Base-by-base conservation (phyloP, 805 yeast genomes). In the Maudiozyma saulgeensis region DNA sequence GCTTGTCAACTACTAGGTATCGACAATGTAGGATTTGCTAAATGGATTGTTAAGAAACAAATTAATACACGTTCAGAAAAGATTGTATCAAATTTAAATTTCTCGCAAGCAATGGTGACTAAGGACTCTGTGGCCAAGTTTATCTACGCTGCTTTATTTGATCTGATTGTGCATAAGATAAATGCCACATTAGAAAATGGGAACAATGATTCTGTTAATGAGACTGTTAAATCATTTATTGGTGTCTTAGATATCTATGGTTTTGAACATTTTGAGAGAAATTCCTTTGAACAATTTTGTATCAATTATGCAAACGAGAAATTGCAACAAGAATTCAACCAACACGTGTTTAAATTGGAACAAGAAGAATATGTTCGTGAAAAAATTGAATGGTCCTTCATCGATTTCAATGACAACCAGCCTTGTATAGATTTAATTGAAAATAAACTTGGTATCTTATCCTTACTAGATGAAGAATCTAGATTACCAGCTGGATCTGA, bases 171-270 rank as follows among this genome's bases (percentile, higher is more conserved):
- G 23, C 82, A 77, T 40, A 82, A 81, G 55, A 87, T 90, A 54
- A 91, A 91, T 66, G 66, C 75, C 93, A 43, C 37, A 26, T 19
- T 93, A 59, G 84, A 90, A 61, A 81, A 89, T 2, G 80, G 82
- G 19, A 83, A 80, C 44, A 77, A 86, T 28, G 16, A 21, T 6
- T 15, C 43, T 9, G 18, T 15, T 13, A 77, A 74, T 42, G 42
- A 72, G 16, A 68, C 80, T 23, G 77, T 82, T 47, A 70, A 76
- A 43, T 78, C 88, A 1, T 93, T 91, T 60, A 91, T 91, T 61
- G 99, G 99, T 66, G 98, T 91, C 32, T 76, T 91, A 60, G 99
- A 91, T 82, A 91, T 91, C 59, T 93, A 91, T 64, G 99, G 99
- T 19, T 91, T 91, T 67, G 99, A 91, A 69, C 97, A 91, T 68